Base-by-base conservation (phyloP, 805 yeast genomes). In the Monosporozyma unispora region DNA sequence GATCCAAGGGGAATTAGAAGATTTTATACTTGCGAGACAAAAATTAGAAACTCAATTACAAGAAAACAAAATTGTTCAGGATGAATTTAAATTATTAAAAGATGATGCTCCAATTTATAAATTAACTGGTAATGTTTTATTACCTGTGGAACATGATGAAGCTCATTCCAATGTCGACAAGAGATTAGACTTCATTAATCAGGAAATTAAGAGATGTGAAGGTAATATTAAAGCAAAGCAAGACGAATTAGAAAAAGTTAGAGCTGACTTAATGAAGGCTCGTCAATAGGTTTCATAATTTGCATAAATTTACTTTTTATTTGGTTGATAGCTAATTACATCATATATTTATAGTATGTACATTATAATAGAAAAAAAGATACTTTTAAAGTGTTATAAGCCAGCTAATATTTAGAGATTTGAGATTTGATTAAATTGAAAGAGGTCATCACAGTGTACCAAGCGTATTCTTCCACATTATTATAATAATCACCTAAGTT, bases 1-100 rank as follows among this genome's bases (percentile, higher is more conserved):
- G 39, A 65, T 71, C 10, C 84, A 80, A 57, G 66, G 66, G 46
- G 66, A 68, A 22, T 64, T 80, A 44, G 69, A 67, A 50, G 84
- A 79, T 47, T 70, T 80, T 41, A 74, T 89, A 35, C 71, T 78
- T 4, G 80, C 88, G 11, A 81, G 98, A 60, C 95, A 91, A 56
- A 79, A 82, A 61, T 76, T 93, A 44, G 99, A 93, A 63, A 87
- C 97, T 1, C 99, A 93, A 69, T 79, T 74, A 58, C 99, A 93
- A 67, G 99, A 93, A 66, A 90, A 90, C 66, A 81, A 81, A 59
- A 90, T 93, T 46, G 99, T 93, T 14, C 75, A 81, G 55, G 82
- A 78, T 50, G 99, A 93, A 68, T 86, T 93, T 59, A 78, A 76
- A 27, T 58, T 69, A 42, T 70, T 86, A 50, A 77, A 78, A 49